phyloP scores from a whole-genome alignment of 306 rosid species.

The Quercus variabilis region DNA sequence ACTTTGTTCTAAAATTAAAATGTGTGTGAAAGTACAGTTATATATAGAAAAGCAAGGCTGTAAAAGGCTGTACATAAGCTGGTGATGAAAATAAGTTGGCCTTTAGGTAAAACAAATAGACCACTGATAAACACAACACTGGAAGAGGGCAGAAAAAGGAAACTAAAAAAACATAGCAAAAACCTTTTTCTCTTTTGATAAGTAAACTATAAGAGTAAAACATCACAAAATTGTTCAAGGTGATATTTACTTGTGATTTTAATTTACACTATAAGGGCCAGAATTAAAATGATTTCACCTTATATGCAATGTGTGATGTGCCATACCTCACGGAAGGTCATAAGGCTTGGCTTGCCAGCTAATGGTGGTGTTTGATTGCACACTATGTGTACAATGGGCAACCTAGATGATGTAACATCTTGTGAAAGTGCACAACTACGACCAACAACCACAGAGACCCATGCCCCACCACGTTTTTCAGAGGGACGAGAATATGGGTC shows the following conservation, averaged over 20 bases:
- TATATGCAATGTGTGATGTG: neutral
- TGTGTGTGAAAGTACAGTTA: too few relatives aligned
- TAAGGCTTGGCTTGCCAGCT: constrained; percentile 84
- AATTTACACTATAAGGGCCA: neutral
- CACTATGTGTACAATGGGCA: constrained; percentile 97
- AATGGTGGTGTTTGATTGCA: constrained; percentile 98
- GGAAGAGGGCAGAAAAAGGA: too few relatives aligned
- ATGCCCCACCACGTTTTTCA: constrained; percentile 92
- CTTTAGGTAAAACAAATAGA: too few relatives aligned
- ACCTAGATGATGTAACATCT: constrained; percentile 72
- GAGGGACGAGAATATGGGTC: constrained; percentile 94
- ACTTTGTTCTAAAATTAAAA: too few relatives aligned
- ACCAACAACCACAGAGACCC: constrained; percentile 92
- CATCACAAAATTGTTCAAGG: too few relatives aligned
- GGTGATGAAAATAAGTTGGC: too few relatives aligned
- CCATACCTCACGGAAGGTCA: constrained; percentile 92
- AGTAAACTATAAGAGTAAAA: too few relatives aligned
- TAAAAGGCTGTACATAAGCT: too few relatives aligned
- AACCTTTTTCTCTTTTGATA: neutral
- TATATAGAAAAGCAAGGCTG: too few relatives aligned
- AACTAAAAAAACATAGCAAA: neutral
- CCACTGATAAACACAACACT: too few relatives aligned
- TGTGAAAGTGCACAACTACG: constrained; percentile 83
- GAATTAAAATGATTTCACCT: neutral
- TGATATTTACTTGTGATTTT: constrained; percentile 30